phyloP scores from a whole-genome alignment of 225 moss, liverwort and hornwort genomes.

The Lunularia cruciata region DNA sequence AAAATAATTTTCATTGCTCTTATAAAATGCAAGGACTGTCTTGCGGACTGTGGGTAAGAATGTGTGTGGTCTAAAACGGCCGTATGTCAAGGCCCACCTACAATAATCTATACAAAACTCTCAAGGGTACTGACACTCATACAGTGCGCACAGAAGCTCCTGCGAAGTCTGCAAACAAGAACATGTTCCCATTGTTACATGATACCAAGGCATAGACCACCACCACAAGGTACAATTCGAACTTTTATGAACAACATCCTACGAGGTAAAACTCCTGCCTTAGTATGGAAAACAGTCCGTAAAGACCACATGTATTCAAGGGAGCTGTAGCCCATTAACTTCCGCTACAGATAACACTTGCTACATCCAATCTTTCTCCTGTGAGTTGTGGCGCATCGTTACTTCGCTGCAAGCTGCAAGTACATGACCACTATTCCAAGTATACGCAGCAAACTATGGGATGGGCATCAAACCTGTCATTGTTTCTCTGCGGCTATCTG shows the following conservation, averaged over 20 bases:
- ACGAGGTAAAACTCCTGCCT: neutral
- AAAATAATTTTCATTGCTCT: slow-evolving; percentile 23
- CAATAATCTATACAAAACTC: slow-evolving; percentile 51
- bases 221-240: neutral
- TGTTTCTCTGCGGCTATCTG: slow-evolving; percentile 25
- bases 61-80: slow-evolving; percentile 26
- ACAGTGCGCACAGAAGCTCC: slow-evolving; percentile 15
- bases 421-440: neutral
- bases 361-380: slow-evolving; percentile 1
- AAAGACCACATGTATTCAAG: neutral
- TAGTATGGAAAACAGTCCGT: neutral
- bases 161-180: slow-evolving; percentile 32
- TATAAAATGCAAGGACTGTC: slow-evolving; percentile 26
- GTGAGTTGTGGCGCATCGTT: neutral
- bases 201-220: neutral
- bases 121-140: slow-evolving; percentile 19
- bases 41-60: slow-evolving; percentile 18
- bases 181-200: neutral
- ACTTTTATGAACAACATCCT: neutral
- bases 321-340: neutral
- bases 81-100: slow-evolving; percentile 32
- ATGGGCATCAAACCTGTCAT: slow-evolving; percentile 34
- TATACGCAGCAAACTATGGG: neutral
- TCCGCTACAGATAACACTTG: neutral
- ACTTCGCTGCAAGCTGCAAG: neutral